A percentile compares a stretch with the other conserved stretches of the same genome.
phyloP scores from a whole-genome alignment of 2,329 filamentous ascomycete species.

The Fusarium sp. region DNA sequence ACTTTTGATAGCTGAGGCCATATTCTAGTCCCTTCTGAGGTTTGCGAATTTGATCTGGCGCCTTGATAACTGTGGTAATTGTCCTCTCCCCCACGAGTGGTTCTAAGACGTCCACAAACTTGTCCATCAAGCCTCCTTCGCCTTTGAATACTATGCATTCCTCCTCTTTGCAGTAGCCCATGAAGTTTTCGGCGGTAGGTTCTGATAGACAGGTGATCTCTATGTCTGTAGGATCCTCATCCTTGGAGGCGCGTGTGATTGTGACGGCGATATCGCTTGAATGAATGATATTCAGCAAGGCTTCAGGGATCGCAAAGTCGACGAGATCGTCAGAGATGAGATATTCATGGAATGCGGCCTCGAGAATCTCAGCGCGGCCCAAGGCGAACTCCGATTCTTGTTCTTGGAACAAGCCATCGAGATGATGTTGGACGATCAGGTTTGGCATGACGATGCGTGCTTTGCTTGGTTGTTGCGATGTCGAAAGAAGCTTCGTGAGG shows the following conservation, averaged over 20 bases:
- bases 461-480: background rate
- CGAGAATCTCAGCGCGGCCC: slow-evolving; percentile 11
- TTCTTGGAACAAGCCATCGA: slow-evolving; percentile 1
- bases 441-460: slow-evolving; percentile 11
- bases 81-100: slow-evolving; percentile 6
- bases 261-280: slow-evolving; percentile 25
- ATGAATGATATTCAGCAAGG: slow-evolving; percentile 27
- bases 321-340: slow-evolving; percentile 14
- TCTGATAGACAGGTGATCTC: slow-evolving; percentile 29
- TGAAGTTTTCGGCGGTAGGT: slow-evolving; percentile 37
- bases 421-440: slow-evolving; percentile 5
- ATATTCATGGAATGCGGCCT: slow-evolving; percentile 32
- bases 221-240: slow-evolving; percentile 17
- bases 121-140: slow-evolving; percentile 29
- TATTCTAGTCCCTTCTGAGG: slow-evolving; percentile 36
- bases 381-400: background rate
- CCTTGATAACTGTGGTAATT: slow-evolving; percentile 25
- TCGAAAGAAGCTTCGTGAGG: too few relatives aligned
- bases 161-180: slow-evolving; percentile 33
- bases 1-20: slow-evolving; percentile 39
- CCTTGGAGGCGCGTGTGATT: slow-evolving; percentile 11
- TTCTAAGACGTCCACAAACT: slow-evolving; percentile 36
- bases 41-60: slow-evolving; percentile 29
- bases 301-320: background rate
- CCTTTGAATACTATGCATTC: slow-evolving; percentile 41